Conservation (phyloP, 2,329 filamentous ascomycete genomes). For the Grosmannia serpens region DNA sequence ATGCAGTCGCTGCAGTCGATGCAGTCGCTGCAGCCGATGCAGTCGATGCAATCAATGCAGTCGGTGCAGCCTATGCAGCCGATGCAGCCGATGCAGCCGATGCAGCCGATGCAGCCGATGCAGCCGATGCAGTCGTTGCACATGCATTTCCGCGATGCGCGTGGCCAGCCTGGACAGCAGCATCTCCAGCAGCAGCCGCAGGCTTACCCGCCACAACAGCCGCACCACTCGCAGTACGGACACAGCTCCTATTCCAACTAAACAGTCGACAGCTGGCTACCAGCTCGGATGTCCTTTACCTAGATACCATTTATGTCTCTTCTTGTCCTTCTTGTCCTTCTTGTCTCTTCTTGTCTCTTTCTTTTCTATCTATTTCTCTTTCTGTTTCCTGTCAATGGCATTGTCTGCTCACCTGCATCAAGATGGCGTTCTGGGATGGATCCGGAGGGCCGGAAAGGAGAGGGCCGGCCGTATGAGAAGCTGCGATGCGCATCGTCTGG, state of each 20-base stretch:
- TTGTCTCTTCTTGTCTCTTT: neutral
- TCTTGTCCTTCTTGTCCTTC: neutral
- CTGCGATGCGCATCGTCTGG: neutral
- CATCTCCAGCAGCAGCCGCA: neutral
- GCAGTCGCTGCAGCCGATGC: neutral
- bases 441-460: neutral
- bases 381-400: neutral
- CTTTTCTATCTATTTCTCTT: neutral
- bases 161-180: neutral
- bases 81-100: conserved; percentile 1
- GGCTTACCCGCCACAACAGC: conserved; percentile 2
- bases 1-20: neutral
- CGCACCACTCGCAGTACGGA: neutral
- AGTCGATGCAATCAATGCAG: neutral
- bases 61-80: neutral
- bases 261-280: neutral
- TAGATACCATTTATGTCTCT: neutral
- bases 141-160: conserved; percentile 1
- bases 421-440: neutral
- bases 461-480: neutral
- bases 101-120: neutral
- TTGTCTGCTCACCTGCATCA: neutral
- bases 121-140: neutral
- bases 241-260: neutral
- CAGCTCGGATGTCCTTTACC: too few species aligned